Conservation (phyloP, 345 rosid genomes). For the Firmiana major region DNA sequence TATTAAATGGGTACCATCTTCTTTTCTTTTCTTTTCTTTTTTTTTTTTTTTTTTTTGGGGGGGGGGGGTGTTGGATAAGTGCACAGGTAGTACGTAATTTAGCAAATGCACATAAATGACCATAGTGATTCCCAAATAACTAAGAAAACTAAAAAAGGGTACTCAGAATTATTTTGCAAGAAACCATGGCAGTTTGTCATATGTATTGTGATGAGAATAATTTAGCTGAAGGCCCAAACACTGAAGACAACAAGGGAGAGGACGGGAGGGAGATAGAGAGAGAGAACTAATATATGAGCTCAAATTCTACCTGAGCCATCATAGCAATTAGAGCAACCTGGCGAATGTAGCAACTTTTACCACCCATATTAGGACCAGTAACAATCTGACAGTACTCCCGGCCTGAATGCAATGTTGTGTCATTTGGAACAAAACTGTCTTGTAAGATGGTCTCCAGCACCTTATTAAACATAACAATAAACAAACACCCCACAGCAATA, state of each 20-base stretch:
- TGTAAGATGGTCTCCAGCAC: constrained; percentile 74
- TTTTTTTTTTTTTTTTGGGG: neutral
- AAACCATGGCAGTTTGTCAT: neutral
- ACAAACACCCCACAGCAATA: neutral
- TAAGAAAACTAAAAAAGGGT: neutral
- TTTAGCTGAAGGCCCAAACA: neutral
- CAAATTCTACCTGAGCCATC: constrained; percentile 86
- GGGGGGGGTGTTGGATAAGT: too few relatives aligned
- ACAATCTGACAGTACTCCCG: constrained; percentile 80
- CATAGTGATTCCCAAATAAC: neutral
- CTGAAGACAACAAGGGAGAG: neutral
- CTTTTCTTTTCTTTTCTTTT: neutral
- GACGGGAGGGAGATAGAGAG: neutral
- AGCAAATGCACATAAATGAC: neutral
- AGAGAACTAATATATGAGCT: neutral
- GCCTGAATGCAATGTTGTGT: constrained; percentile 64
- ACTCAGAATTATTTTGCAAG: neutral
- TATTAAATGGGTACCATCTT: neutral
- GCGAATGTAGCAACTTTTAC: constrained; percentile 96
- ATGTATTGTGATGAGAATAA: neutral
- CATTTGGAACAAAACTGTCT: constrained; percentile 83
- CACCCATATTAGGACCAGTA: constrained; percentile 99
- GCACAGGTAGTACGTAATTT: neutral
- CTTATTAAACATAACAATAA: constrained; percentile 35
- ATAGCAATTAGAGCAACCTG: constrained; percentile 86